A percentile compares a stretch with the other conserved stretches of the same genome.
Conservation (phyloP, 257 asterid genomes). For the Ballota nigra region DNA sequence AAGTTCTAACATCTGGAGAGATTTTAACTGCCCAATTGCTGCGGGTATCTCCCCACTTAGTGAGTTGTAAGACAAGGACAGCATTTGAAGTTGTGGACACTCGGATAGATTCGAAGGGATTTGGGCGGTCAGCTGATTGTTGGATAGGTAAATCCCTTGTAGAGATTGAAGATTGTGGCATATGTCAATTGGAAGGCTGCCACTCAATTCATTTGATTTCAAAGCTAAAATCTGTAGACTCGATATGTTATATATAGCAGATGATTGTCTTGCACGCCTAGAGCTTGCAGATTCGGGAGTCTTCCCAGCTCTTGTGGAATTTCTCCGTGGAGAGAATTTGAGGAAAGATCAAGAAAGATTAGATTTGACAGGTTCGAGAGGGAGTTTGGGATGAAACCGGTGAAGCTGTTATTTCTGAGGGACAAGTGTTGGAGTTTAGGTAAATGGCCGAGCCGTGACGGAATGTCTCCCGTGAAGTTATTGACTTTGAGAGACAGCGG, state of each 20-base stretch:
- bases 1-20: neutral
- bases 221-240: neutral
- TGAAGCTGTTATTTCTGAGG: neutral
- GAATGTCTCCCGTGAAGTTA: too few relatives aligned
- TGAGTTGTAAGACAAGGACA: neutral
- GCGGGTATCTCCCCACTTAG: conserved; percentile 16
- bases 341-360: too few relatives aligned
- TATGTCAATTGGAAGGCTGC: conserved; percentile 19
- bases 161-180: neutral
- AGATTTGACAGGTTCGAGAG: neutral
- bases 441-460: too few relatives aligned
- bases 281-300: neutral
- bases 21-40: conserved; percentile 7
- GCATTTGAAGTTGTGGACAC: neutral
- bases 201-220: neutral
- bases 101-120: conserved; percentile 11
- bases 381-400: neutral
- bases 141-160: too few relatives aligned
- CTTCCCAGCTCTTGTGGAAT: neutral
- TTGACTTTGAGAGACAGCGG: too few relatives aligned
- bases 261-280: neutral
- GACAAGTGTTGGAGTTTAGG: neutral
- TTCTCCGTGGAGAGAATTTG: neutral
- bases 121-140: conserved; percentile 1
- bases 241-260: conserved; percentile 24